phyloP scores from a whole-genome alignment of 345 rosid genomes.

The Acer campestre region DNA sequence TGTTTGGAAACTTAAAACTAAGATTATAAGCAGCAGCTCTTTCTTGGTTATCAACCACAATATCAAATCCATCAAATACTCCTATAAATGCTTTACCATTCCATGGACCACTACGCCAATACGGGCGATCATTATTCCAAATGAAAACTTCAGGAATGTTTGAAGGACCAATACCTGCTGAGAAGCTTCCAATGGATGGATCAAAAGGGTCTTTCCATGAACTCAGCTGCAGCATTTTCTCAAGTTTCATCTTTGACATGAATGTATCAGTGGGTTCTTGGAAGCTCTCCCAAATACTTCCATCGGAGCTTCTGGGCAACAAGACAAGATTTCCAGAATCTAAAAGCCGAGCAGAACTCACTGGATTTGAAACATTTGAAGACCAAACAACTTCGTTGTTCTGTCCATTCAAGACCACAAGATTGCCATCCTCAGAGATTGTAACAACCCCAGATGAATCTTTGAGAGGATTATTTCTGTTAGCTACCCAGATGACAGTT shows the following conservation, averaged over 20 bases:
- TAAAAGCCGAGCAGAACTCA: slow-evolving; percentile 35
- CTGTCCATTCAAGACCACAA: slow-evolving; percentile 45
- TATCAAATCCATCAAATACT: slow-evolving; percentile 27
- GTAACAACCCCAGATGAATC: slow-evolving; percentile 48
- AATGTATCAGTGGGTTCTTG: slow-evolving; percentile 37
- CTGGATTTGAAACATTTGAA: slow-evolving; percentile 34
- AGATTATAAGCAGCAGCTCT: slow-evolving; percentile 11
- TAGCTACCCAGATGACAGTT: slow-evolving; percentile 57
- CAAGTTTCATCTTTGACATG: slow-evolving; percentile 43
- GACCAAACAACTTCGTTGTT: slow-evolving; percentile 48
- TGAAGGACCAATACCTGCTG: slow-evolving; percentile 35
- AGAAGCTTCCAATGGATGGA: slow-evolving; percentile 52
- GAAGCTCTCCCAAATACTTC: slow-evolving; percentile 63
- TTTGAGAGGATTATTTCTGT: slow-evolving; percentile 42
- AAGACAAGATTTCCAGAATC: slow-evolving; percentile 53
- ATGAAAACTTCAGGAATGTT: slow-evolving; percentile 37
- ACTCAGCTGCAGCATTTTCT: slow-evolving; percentile 26
- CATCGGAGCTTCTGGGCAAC: slow-evolving; percentile 23
- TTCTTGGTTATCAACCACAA: slow-evolving; percentile 20
- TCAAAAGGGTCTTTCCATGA: slow-evolving; percentile 57
- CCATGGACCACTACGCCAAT: slow-evolving; percentile 70
- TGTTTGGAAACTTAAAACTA: slow-evolving; percentile 3
- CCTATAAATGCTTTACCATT: slow-evolving; percentile 47
- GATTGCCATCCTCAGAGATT: slow-evolving; percentile 48
- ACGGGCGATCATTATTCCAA: slow-evolving; percentile 43